Base-by-base conservation (phyloP, 2,329 filamentous ascomycete genomes). In the Fusarium pseudoanthophilum region DNA sequence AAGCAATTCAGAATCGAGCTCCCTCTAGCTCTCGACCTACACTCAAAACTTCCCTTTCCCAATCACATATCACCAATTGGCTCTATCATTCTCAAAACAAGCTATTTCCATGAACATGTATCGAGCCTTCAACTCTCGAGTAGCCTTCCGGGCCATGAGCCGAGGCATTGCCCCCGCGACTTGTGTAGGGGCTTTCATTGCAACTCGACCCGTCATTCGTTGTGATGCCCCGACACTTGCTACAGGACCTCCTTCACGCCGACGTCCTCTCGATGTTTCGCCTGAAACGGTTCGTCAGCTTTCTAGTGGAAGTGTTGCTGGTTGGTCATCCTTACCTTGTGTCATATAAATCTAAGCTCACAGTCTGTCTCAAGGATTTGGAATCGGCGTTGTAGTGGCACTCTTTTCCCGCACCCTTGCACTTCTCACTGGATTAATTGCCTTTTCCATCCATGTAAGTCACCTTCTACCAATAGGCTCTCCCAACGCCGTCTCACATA, bases 321-420 rank as follows among this genome's bases (percentile, higher is more conserved):
- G 87, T 89, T 71, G 20, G 80, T 77, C 37, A 20, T 55, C 46
- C 26, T 49, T 15, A 15, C 9, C 40, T 43, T 15, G 11, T 40
- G 18, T 21, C 30, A 7, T 30, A 42, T 37, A 11, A 24, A 39
- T 14, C 57, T 15, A 53, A 46, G n/a, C 60, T 62, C 37, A 62
- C 34, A 5, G 32, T n/a, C n/a, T 53, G 14, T 45, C 11, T 20
- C 24, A 60, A 92, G 91, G 91, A 24, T 88, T 93, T 62, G 75
- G 87, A n/a, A 82, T 87, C 7, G 92, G 92, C 3, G 76, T 95
- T 37, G 83, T 91, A 1, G 86, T 95, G 32, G 90, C 90, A 66
- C 84, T 92, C 21, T 94, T 95, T 80, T 94, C 92, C 14, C 90
- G 89, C 78, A 89, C 91, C 3, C 83, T 95, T 53, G 91, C 92